Evolutionary conservation across 768 basidiomycete species (phyloP), one percentile per base, ranked within the genome.

Genomic region (Cubamyces lactineus): DNA sequence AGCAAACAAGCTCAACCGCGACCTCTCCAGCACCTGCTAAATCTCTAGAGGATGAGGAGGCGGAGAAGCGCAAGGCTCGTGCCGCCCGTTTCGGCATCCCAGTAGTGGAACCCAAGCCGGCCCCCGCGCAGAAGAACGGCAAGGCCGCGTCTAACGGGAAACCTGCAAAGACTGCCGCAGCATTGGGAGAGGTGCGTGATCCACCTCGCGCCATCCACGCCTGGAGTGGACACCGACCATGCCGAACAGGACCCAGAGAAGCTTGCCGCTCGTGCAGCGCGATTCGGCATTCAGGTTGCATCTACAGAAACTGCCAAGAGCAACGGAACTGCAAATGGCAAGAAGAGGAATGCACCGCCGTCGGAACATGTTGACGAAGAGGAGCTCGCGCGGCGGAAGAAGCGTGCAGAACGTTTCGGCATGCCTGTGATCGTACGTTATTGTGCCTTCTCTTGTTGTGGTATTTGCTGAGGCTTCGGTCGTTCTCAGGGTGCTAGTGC

Each of bases 41-140:
- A 52, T 9, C 70, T 4, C 12, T 45, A 0, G 77, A 71, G 23
- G 85, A 87, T 61, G 59, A 73, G 24, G 88, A 89, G 54, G 72
- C 79, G 11, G 86, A 82, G 65, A 86, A 79, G 67, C 84, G 85
- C 55, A 83, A 76, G 69, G 76, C 79, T 45, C 84, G 89, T 43
- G 88, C 88, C 5, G 86, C 78, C 17, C 84, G 89, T n/a, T 90
- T 91, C 65, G 86, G 86, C 34, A 84, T 87, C n/a, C 82, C 86
- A 3, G 68, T 87, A 8, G 82, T 87, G 9, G 77, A 78, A 50
- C 78, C 82, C 26, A 72, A 73, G 50, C 56, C 70, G 42, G 65
- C 71, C 57, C 65, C 67, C 5, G 52, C 61, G 2, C 72, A 67
- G 55, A 66, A 68, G 42, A 58, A 61, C 34, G 61, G 71, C 63